Conservation (phyloP, 805 yeast genomes). For the Hanseniaspora vineae region DNA sequence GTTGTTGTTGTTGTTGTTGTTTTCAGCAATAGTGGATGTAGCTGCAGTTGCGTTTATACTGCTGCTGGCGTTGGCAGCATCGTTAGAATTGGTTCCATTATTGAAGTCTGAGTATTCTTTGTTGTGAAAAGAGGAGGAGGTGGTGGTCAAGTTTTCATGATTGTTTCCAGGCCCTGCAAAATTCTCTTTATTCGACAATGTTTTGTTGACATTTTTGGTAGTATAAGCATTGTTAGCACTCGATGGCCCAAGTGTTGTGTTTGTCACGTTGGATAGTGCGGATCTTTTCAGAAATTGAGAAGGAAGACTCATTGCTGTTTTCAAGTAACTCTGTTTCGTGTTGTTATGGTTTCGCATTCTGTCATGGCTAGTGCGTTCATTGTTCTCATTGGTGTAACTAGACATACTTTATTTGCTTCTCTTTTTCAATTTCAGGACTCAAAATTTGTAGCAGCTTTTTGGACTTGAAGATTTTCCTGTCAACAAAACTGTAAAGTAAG, state of each 20-base stretch:
- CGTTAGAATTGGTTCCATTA: too few relatives aligned
- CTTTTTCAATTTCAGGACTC: not conserved
- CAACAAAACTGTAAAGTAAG: too few relatives aligned
- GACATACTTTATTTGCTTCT: not conserved
- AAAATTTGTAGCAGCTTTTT: too few relatives aligned
- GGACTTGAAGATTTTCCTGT: too few relatives aligned
- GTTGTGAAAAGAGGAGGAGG: too few relatives aligned
- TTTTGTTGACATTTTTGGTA: not conserved
- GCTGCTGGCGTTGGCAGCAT: too few relatives aligned
- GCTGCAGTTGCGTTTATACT: too few relatives aligned
- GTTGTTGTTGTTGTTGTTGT: too few relatives aligned
- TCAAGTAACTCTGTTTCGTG: conserved; percentile 9
- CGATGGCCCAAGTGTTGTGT: conserved; percentile 12
- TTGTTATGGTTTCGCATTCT: not conserved
- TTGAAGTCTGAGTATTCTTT: too few relatives aligned
- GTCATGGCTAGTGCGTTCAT: conserved; percentile 11
- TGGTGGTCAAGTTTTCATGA: too few relatives aligned
- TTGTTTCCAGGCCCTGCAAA: not conserved
- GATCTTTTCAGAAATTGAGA: conserved; percentile 10
- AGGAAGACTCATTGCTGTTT: conserved; percentile 3
- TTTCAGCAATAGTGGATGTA: too few relatives aligned
- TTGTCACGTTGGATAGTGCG: conserved; percentile 23
- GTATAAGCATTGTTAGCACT: too few relatives aligned
- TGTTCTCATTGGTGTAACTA: not conserved
- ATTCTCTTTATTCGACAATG: not conserved